Evolutionary conservation across 768 basidiomycete species (phyloP).

Genomic region (Rhodotorula toruloides): DNA sequence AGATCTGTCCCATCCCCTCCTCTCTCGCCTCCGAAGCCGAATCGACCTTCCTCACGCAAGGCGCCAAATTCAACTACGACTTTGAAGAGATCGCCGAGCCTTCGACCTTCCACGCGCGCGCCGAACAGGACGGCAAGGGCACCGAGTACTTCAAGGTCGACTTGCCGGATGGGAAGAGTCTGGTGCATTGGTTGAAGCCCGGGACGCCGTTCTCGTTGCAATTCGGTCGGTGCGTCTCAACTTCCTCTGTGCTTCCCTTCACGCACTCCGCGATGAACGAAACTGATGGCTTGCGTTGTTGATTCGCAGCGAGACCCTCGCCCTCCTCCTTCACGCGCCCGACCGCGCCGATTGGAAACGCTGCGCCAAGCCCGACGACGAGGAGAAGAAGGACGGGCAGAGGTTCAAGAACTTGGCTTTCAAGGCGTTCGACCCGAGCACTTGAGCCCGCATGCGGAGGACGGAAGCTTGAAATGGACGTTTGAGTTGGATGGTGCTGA

Average conservation of each 20-base stretch:
- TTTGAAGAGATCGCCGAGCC: conserved; percentile 68
- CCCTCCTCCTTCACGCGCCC: conserved; percentile 65
- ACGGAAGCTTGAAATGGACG: too few species aligned
- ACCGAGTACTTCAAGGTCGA: conserved; percentile 79
- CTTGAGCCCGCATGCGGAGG: too few species aligned
- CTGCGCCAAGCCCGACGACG: conserved; percentile 73
- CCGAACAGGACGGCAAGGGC: conserved; percentile 49
- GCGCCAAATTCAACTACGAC: conserved; percentile 60
- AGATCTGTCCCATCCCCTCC: conserved; percentile 62
- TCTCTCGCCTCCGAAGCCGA: conserved; percentile 62
- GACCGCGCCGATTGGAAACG: conserved; percentile 88
- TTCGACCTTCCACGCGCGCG: conserved; percentile 49
- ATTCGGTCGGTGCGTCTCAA: conserved; percentile 73
- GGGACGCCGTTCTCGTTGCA: conserved; percentile 78
- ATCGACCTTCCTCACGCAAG: conserved; percentile 66
- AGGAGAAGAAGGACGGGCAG: conserved; percentile 75
- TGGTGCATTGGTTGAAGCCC: conserved; percentile 79
- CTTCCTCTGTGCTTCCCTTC: not conserved
- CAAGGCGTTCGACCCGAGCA: conserved; percentile 31
- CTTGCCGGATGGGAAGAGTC: conserved; percentile 72
- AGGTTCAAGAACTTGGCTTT: conserved; percentile 84
- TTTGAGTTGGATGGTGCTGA: too few species aligned
- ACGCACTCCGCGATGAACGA: conserved; percentile 5
- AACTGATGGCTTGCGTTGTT: not conserved
- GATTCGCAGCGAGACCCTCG: conserved; percentile 66